phyloP scores from a whole-genome alignment of 2,329 filamentous ascomycete species.

The Davidsoniella australis region DNA sequence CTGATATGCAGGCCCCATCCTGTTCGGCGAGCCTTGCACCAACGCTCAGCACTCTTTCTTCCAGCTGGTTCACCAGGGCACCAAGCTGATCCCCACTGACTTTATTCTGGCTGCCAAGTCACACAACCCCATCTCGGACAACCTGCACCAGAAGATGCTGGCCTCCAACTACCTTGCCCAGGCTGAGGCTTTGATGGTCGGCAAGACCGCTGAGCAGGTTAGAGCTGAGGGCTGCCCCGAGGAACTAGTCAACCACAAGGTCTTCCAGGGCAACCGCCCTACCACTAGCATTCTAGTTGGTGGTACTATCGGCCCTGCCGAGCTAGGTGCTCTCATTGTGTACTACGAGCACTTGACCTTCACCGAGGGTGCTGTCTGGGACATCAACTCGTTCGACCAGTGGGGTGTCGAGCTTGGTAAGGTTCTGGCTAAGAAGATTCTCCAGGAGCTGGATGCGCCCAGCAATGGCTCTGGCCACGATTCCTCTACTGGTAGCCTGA shows the following conservation, averaged over 20 bases:
- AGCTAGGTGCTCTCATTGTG: constrained; percentile 85
- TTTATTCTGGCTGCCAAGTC: constrained; percentile 94
- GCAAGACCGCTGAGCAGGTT: constrained; percentile 68
- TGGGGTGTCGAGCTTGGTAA: constrained; percentile 99
- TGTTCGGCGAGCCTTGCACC: constrained; percentile 96
- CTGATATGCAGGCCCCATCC: constrained; percentile 45
- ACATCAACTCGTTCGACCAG: constrained; percentile 99
- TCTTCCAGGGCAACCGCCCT: constrained; percentile 92
- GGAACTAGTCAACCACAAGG: constrained; percentile 88
- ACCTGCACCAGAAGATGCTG: constrained; percentile 93
- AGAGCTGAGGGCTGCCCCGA: constrained; percentile 57
- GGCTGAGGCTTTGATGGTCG: constrained; percentile 78
- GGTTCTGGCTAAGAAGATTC: constrained; percentile 83
- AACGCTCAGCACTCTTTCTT: constrained; percentile 99
- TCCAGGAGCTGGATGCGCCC: constrained; percentile 65
- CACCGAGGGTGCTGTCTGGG: constrained; percentile 94
- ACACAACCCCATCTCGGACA: constrained; percentile 85
- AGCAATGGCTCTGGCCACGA: constrained; percentile 63
- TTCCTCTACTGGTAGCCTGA: constrained; percentile 70
- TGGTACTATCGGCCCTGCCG: constrained; percentile 81
- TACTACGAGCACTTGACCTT: constrained; percentile 99
- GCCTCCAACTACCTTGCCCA: constrained; percentile 86
- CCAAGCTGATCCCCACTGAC: constrained; percentile 94
- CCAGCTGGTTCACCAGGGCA: constrained; percentile 97
- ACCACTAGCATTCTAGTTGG: constrained; percentile 86